A percentile compares a stretch with the other conserved stretches of the same genome.
phyloP scores from a whole-genome alignment of 768 basidiomycete genomes.

The Leccinum uliginosum region DNA sequence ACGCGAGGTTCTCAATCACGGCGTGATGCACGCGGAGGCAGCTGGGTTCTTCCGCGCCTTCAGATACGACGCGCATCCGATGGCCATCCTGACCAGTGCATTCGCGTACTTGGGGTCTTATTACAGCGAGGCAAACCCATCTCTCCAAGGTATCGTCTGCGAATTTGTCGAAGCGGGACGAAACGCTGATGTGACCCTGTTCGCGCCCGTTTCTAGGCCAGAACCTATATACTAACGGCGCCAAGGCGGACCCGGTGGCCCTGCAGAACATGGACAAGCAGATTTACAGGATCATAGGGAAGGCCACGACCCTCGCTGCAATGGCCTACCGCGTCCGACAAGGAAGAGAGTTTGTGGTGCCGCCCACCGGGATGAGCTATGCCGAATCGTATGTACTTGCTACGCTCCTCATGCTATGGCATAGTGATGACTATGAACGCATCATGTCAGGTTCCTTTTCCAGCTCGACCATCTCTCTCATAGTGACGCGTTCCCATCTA shows the following conservation, averaged over 20 bases:
- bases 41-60: conserved; percentile 68
- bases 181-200: conserved; percentile 1
- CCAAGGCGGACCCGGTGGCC: conserved; percentile 59
- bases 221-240: conserved; percentile 67
- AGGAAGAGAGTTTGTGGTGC: conserved; percentile 82
- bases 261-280: conserved; percentile 88
- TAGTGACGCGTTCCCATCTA: conserved; percentile 24
- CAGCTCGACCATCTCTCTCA: conserved; percentile 75
- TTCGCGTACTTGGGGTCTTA: conserved; percentile 87
- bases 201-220: conserved; percentile 47
- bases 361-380: conserved; percentile 79
- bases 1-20: conserved; percentile 75
- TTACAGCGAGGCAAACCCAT: conserved; percentile 86
- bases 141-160: conserved; percentile 57
- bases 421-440: background rate
- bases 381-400: conserved; percentile 60
- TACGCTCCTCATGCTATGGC: background rate
- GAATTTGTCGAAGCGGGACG: background rate
- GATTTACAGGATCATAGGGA: conserved; percentile 84
- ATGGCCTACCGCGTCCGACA: conserved; percentile 94
- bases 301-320: conserved; percentile 85
- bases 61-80: conserved; percentile 89
- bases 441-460: conserved; percentile 65
- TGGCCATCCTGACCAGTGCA: conserved; percentile 84
- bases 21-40: conserved; percentile 61